These are phyloP conservation scores for Apiospora arundinis DNA, from an alignment of 2,329 filamentous ascomycete species.

Conservation along the genomic window DNA sequence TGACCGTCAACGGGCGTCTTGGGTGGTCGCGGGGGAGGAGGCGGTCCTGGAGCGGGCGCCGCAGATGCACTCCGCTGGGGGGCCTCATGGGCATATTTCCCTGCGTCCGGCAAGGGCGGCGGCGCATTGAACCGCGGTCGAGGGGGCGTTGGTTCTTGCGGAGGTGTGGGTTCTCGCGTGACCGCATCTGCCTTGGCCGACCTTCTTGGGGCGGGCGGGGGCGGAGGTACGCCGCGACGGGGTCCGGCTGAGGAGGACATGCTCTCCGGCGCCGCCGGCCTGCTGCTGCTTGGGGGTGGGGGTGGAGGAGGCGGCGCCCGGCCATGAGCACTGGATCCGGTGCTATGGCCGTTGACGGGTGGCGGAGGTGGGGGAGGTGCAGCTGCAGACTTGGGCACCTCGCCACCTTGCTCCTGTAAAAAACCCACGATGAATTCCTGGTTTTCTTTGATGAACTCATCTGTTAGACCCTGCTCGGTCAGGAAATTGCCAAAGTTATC, in stretches of 20 bases:
- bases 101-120: slow-evolving; percentile 87
- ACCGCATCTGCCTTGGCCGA: slow-evolving; percentile 56
- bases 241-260: slow-evolving; percentile 41
- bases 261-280: slow-evolving; percentile 38
- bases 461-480: slow-evolving; percentile 66
- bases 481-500: slow-evolving; percentile 71
- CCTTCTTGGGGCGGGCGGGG: slow-evolving; percentile 67
- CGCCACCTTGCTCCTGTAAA: slow-evolving; percentile 61
- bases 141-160: slow-evolving; percentile 74
- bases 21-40: slow-evolving; percentile 71
- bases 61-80: slow-evolving; percentile 49
- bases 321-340: slow-evolving; percentile 27
- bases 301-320: slow-evolving; percentile 36
- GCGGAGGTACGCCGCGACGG: slow-evolving; percentile 54
- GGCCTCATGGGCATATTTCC: slow-evolving; percentile 75
- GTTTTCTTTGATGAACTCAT: slow-evolving; percentile 71
- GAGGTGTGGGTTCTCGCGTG: slow-evolving; percentile 59
- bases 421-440: slow-evolving; percentile 73
- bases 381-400: slow-evolving; percentile 40
- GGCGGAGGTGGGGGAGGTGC: slow-evolving; percentile 48
- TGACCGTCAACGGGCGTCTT: slow-evolving; percentile 73
- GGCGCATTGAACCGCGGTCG: slow-evolving; percentile 80
- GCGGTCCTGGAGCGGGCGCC: slow-evolving; percentile 64
- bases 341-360: slow-evolving; percentile 28
- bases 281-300: slow-evolving; percentile 26